Evolutionary conservation across 2,329 filamentous ascomycete genomes (phyloP).

Genomic region (Ophiostoma pallidulum): DNA sequence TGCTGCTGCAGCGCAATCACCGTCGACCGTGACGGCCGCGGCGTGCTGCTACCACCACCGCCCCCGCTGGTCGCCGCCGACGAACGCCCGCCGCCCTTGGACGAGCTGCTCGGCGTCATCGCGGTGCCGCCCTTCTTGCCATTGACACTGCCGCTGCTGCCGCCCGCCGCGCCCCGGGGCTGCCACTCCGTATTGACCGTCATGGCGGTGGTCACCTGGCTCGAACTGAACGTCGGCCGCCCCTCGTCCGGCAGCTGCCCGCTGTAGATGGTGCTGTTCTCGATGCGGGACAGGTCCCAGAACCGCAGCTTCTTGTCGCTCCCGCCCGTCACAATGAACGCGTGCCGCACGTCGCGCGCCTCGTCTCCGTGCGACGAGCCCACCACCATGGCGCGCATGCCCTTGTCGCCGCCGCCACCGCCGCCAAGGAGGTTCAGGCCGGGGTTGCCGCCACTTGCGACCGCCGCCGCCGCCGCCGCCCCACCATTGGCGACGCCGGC

Average conservation of each 20-base stretch:
- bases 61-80: constrained; percentile 22
- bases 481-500: constrained; percentile 29
- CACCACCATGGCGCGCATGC: constrained; percentile 66
- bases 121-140: constrained; percentile 14
- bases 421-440: constrained; percentile 31
- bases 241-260: constrained; percentile 62
- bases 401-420: constrained; percentile 45
- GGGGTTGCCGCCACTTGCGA: constrained; percentile 17
- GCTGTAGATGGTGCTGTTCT: constrained; percentile 71
- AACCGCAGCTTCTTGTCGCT: constrained; percentile 87
- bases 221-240: constrained; percentile 61
- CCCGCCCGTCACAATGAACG: constrained; percentile 79
- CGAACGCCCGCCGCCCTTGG: constrained; percentile 26
- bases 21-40: constrained; percentile 59
- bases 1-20: constrained; percentile 85
- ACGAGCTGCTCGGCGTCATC: constrained; percentile 25
- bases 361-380: constrained; percentile 36
- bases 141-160: constrained; percentile 22
- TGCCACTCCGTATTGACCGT: constrained; percentile 57
- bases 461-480: background rate
- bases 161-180: constrained; percentile 26
- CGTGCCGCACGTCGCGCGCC: constrained; percentile 63
- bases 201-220: constrained; percentile 53
- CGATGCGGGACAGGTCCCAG: constrained; percentile 77
- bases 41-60: constrained; percentile 18